A percentile compares a stretch with the other conserved stretches of the same genome.
Evolutionary conservation across 2,329 filamentous ascomycete species (phyloP).

Genomic region (Alternaria hordeiaustralica): DNA sequence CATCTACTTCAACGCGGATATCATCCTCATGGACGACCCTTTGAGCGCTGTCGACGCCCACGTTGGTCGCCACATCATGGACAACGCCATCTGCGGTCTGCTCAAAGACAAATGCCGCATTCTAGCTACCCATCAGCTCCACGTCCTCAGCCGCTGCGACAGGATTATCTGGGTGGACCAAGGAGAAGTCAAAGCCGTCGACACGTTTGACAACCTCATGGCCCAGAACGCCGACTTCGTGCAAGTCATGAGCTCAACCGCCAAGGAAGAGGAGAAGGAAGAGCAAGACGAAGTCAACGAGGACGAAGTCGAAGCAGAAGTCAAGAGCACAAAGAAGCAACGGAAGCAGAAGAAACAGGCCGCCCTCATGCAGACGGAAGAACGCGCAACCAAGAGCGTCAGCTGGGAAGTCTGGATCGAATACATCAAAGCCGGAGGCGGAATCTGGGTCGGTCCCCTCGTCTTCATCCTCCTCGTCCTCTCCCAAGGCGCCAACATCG

Average conservation of each 20-base stretch:
- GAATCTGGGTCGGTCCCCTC: constrained; percentile 69
- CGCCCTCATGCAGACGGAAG: constrained; percentile 75
- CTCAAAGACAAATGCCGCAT: constrained; percentile 89
- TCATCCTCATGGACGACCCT: constrained; percentile 69
- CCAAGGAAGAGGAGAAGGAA: constrained; percentile 64
- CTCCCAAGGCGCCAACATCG: constrained; percentile 83
- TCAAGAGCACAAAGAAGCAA: constrained; percentile 64
- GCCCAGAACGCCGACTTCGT: constrained; percentile 77
- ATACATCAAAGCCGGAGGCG: constrained; percentile 78
- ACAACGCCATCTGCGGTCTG: constrained; percentile 89
- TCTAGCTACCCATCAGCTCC: constrained; percentile 92
- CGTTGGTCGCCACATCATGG: constrained; percentile 77
- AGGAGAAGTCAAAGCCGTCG: constrained; percentile 81
- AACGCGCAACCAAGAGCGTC: constrained; percentile 76
- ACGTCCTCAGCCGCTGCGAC: constrained; percentile 89
- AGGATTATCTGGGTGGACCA: constrained; percentile 92
- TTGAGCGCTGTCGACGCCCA: constrained; percentile 65
- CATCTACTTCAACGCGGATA: constrained; percentile 69
- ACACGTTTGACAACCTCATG: constrained; percentile 91
- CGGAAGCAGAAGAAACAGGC: constrained; percentile 56
- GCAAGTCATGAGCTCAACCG: constrained; percentile 79
- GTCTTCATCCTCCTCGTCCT: constrained; percentile 70
- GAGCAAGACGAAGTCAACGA: constrained; percentile 58
- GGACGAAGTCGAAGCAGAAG: constrained; percentile 55
- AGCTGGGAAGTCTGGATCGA: constrained; percentile 79